phyloP scores from a whole-genome alignment of 768 basidiomycete genomes.

The Dacryopinax spathularia region DNA sequence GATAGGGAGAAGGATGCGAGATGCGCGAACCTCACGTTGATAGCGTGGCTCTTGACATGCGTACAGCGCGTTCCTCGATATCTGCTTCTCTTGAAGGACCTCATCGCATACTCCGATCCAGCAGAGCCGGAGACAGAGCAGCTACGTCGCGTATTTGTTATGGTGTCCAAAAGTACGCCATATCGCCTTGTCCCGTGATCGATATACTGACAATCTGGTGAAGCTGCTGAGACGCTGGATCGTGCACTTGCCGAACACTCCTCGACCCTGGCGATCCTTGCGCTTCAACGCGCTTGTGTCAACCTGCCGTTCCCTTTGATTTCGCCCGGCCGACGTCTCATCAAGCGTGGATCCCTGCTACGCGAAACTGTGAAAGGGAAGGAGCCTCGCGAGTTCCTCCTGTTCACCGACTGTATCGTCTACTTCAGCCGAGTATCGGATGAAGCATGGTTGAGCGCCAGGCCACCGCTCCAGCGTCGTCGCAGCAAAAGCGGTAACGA shows the following conservation, averaged over 20 bases:
- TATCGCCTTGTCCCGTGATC: background rate
- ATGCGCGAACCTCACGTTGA: slow-evolving; percentile 60
- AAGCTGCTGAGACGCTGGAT: slow-evolving; percentile 68
- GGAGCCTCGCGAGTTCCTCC: slow-evolving; percentile 53
- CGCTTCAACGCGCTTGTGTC: slow-evolving; percentile 62
- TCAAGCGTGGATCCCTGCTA: slow-evolving; percentile 36
- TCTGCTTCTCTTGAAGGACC: slow-evolving; percentile 66
- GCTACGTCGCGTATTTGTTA: slow-evolving; percentile 42
- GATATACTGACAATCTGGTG: slow-evolving; percentile 6
- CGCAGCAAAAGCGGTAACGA: slow-evolving; percentile 53
- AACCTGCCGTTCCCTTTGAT: slow-evolving; percentile 68
- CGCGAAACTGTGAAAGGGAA: slow-evolving; percentile 18
- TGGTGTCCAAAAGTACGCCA: slow-evolving; percentile 62
- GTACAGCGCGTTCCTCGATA: slow-evolving; percentile 83
- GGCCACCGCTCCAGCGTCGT: slow-evolving; percentile 29
- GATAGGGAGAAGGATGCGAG: slow-evolving; percentile 52
- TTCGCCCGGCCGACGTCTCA: slow-evolving; percentile 60
- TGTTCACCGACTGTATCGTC: slow-evolving; percentile 69
- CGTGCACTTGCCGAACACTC: slow-evolving; percentile 65
- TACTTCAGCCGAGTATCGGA: slow-evolving; percentile 50
- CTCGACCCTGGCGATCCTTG: slow-evolving; percentile 57
- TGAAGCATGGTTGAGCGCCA: slow-evolving; percentile 10
- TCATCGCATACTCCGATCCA: slow-evolving; percentile 49
- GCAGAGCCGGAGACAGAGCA: slow-evolving; percentile 55
- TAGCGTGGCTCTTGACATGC: slow-evolving; percentile 75